These are phyloP conservation scores for Neurospora crassa DNA, from an alignment of 2,329 filamentous ascomycete genomes.

Conservation along the genomic window DNA sequence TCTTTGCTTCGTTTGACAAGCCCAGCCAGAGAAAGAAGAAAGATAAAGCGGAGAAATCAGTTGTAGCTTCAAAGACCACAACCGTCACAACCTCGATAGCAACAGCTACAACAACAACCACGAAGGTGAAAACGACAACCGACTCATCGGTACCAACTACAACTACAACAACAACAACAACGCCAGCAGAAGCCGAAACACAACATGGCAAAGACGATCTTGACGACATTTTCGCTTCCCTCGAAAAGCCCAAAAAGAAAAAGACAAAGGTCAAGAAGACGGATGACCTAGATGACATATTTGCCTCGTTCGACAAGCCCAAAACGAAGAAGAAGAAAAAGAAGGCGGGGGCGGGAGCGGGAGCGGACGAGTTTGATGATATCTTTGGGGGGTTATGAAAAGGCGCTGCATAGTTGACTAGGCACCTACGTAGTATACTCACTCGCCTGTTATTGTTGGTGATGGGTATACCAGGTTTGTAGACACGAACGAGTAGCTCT, in stretches of 20 bases:
- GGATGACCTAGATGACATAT: constrained; percentile 65
- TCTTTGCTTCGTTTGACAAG: constrained; percentile 54
- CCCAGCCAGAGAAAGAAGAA: not conserved
- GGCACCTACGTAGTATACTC: not conserved
- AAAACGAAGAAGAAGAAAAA: constrained; percentile 9
- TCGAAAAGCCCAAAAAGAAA: constrained; percentile 23
- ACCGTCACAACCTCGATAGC: not conserved
- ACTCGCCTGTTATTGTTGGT: not conserved
- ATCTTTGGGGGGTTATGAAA: constrained; percentile 11
- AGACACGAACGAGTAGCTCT: not conserved
- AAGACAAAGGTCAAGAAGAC: constrained; percentile 38
- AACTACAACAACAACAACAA: not conserved
- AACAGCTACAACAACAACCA: not conserved
- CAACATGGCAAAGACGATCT: constrained; percentile 5
- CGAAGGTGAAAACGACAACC: not conserved
- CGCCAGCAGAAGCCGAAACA: constrained; percentile 1
- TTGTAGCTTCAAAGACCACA: not conserved
- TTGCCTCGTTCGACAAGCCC: constrained; percentile 44
- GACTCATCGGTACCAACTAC: not conserved
- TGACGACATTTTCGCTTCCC: constrained; percentile 10
- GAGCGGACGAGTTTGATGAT: constrained; percentile 15
- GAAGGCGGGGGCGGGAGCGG: constrained; percentile 6
- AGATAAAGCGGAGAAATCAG: not conserved
- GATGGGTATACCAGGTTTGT: not conserved
- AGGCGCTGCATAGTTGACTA: not conserved